Percentiles rank a stretch among this genome's conserved stretches.
phyloP scores from a whole-genome alignment of 805 yeast genomes.

The Hanseniaspora guilliermondii region DNA sequence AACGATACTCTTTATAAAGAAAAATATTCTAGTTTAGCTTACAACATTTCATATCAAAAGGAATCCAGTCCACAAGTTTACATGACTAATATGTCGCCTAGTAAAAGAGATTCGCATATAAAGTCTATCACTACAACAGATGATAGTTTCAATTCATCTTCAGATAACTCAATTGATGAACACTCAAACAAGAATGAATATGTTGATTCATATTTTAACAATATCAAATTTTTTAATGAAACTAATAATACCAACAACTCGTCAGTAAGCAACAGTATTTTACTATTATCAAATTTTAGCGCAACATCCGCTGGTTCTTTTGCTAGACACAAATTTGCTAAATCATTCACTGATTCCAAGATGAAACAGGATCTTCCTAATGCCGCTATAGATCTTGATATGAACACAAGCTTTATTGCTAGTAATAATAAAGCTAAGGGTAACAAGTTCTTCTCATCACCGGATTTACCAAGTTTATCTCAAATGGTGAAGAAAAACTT shows the following conservation, averaged over 20 bases:
- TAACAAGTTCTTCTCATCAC: conserved; percentile 21
- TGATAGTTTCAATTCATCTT: conserved; percentile 6
- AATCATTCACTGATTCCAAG: conserved; percentile 24
- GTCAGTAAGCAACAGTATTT: conserved; percentile 28
- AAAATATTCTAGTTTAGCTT: conserved; percentile 2
- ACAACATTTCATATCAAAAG: conserved; percentile 5
- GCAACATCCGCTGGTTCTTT: conserved; percentile 85
- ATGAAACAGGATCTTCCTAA: conserved; percentile 14
- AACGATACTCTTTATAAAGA: not conserved
- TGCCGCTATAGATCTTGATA: not conserved
- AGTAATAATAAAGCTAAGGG: conserved; percentile 13
- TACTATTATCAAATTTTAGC: conserved; percentile 51
- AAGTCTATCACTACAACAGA: conserved; percentile 14
- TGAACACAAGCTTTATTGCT: not conserved
- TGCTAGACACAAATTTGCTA: conserved; percentile 55
- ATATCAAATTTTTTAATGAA: conserved; percentile 35
- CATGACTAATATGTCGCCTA: not conserved
- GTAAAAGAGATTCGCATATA: conserved; percentile 5
- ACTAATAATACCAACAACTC: conserved; percentile 32
- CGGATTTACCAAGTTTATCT: conserved; percentile 25
- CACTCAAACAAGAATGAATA: not conserved
- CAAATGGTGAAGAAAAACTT: conserved; percentile 26
- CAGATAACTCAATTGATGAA: not conserved
- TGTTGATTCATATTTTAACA: conserved; percentile 25
- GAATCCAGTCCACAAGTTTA: not conserved